Percentiles rank a stretch among this genome's conserved stretches.
These are phyloP conservation scores for Cyberlindnera meyerae DNA, from an alignment of 805 yeast genomes.

Conservation along the genomic window DNA sequence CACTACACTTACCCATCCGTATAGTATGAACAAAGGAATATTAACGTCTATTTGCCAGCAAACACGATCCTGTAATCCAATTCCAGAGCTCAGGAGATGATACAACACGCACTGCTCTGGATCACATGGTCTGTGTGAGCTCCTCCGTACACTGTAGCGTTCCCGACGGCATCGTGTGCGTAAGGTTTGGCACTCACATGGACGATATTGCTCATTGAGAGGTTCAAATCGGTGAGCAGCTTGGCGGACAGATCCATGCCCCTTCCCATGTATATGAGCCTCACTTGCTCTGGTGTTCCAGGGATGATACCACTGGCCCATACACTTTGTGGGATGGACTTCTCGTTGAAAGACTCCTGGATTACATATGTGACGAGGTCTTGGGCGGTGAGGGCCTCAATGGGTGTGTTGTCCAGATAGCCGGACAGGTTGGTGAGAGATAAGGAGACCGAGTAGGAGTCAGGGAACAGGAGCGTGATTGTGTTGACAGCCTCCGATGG, in stretches of 20 bases:
- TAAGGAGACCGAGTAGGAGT: constrained; percentile 3
- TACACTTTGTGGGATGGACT: too few species aligned
- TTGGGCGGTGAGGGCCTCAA: not conserved
- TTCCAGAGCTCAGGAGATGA: too few species aligned
- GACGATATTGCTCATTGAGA: constrained; percentile 23
- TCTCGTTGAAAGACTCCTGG: constrained; percentile 1
- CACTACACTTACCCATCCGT: too few species aligned
- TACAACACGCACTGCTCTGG: too few species aligned
- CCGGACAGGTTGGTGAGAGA: not conserved
- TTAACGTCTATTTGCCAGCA: too few species aligned
- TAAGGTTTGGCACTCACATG: constrained; percentile 29
- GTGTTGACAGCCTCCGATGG: not conserved
- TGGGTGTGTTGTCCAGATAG: not conserved
- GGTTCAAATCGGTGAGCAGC: constrained; percentile 11
- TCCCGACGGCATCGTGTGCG: too few species aligned
- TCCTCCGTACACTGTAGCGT: too few species aligned
- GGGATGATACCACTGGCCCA: not conserved
- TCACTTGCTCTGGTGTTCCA: constrained; percentile 6
- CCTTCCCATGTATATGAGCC: constrained; percentile 30
- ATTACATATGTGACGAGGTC: constrained; percentile 1
- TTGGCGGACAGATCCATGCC: constrained; percentile 15
- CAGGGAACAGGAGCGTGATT: constrained; percentile 10
- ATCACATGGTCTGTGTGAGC: too few species aligned
- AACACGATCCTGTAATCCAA: too few species aligned
- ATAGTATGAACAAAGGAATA: too few species aligned